Evolutionary conservation across 352 stramenopile genomes (phyloP).

Genomic region (Globisporangium barbulae): DNA sequence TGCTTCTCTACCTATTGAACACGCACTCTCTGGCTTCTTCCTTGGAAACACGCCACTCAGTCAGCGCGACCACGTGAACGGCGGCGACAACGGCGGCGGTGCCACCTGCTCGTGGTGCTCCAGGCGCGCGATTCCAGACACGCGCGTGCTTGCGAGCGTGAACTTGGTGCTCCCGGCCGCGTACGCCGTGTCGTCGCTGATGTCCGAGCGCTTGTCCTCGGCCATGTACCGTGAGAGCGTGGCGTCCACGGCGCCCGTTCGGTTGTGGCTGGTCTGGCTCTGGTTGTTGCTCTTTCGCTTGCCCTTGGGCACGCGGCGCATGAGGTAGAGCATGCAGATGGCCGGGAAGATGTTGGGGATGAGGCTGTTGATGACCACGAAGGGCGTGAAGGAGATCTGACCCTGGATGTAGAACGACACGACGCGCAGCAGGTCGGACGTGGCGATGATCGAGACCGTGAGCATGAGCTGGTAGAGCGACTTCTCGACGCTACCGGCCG

Average conservation of each 20-base stretch:
- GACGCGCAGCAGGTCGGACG: slow-evolving; percentile 69
- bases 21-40: slow-evolving; percentile 8
- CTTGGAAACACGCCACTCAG: neutral
- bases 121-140: slow-evolving; percentile 18
- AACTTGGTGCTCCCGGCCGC: slow-evolving; percentile 17
- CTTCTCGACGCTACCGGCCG: slow-evolving; percentile 65
- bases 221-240: slow-evolving; percentile 70
- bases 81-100: slow-evolving; percentile 10
- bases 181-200: slow-evolving; percentile 19
- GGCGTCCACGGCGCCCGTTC: slow-evolving; percentile 11
- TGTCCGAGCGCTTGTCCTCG: slow-evolving; percentile 24
- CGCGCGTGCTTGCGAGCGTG: slow-evolving; percentile 15
- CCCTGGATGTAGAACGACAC: slow-evolving; percentile 47
- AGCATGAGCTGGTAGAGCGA: slow-evolving; percentile 81
- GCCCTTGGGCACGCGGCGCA: slow-evolving; percentile 53
- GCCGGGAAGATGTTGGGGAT: slow-evolving; percentile 82
- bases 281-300: slow-evolving; percentile 9
- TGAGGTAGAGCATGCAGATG: slow-evolving; percentile 89
- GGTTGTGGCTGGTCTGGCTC: slow-evolving; percentile 13
- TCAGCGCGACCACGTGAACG: slow-evolving; percentile 15
- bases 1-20: slow-evolving; percentile 9
- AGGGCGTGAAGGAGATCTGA: slow-evolving; percentile 59
- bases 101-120: slow-evolving; percentile 17
- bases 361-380: slow-evolving; percentile 72
- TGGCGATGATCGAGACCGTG: slow-evolving; percentile 75